A percentile compares a stretch with the other conserved stretches of the same genome.
Conservation (phyloP, 768 basidiomycete species). For the Suillus clintonianus region DNA sequence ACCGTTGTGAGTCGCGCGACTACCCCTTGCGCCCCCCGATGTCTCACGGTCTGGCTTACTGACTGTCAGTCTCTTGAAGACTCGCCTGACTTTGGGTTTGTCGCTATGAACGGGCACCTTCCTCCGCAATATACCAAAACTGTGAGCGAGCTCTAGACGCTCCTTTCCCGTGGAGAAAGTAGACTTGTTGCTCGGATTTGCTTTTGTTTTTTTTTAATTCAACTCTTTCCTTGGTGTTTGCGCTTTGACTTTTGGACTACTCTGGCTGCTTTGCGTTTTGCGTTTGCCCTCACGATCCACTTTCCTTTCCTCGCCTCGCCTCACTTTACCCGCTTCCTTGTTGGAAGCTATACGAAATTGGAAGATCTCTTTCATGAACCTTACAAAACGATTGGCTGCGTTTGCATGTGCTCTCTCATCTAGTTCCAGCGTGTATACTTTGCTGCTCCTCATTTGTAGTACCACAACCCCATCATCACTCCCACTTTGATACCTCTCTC, state of each 20-base stretch:
- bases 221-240: constrained; percentile 21
- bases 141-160: constrained; percentile 49
- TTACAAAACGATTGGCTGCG: constrained; percentile 33
- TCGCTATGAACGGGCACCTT: constrained; percentile 78
- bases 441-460: constrained; percentile 37
- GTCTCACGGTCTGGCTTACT: constrained; percentile 46
- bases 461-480: constrained; percentile 32
- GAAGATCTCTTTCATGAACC: constrained; percentile 36
- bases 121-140: constrained; percentile 64
- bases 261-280: constrained; percentile 21
- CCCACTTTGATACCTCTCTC: constrained; percentile 35
- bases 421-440: constrained; percentile 38
- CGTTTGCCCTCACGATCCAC: constrained; percentile 34
- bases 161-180: constrained; percentile 24
- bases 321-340: constrained; percentile 24
- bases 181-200: constrained; percentile 30
- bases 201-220: constrained; percentile 27
- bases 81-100: constrained; percentile 86
- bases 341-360: constrained; percentile 35
- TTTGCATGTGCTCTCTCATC: constrained; percentile 37
- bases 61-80: constrained; percentile 54
- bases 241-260: constrained; percentile 34
- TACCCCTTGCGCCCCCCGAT: constrained; percentile 17
- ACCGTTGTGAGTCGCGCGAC: constrained; percentile 68
- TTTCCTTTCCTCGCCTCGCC: constrained; percentile 28